Conservation (phyloP, 2,329 filamentous ascomycete species). For the Cercospora zeina region DNA sequence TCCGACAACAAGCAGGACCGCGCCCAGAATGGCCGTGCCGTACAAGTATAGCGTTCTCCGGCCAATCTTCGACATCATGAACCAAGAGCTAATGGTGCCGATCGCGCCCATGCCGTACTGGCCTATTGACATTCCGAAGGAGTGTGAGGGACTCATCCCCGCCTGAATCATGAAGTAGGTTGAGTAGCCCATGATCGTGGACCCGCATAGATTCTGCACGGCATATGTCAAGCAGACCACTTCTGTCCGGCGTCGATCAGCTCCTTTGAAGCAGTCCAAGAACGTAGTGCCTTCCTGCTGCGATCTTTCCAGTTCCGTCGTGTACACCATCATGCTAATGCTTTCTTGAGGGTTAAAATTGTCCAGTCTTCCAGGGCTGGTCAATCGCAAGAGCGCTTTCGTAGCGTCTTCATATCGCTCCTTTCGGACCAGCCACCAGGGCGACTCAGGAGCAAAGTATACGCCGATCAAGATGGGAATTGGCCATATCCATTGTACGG, state of each 20-base stretch:
- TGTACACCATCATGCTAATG: slow-evolving; percentile 78
- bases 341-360: slow-evolving; percentile 77
- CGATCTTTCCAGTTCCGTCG: slow-evolving; percentile 56
- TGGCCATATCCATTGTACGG: slow-evolving; percentile 47
- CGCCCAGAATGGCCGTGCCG: slow-evolving; percentile 29
- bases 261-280: slow-evolving; percentile 55
- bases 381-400: slow-evolving; percentile 29
- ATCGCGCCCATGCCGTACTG: slow-evolving; percentile 35
- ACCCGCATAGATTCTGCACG: slow-evolving; percentile 20
- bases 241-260: slow-evolving; percentile 51
- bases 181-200: slow-evolving; percentile 23
- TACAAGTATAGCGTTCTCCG: slow-evolving; percentile 45
- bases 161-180: slow-evolving; percentile 46
- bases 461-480: slow-evolving; percentile 36
- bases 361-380: slow-evolving; percentile 56
- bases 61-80: slow-evolving; percentile 43
- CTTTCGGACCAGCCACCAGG: slow-evolving; percentile 40
- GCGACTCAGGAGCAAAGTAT: slow-evolving; percentile 37
- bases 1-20: slow-evolving; percentile 33
- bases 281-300: slow-evolving; percentile 51
- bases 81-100: slow-evolving; percentile 37
- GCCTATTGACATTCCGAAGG: slow-evolving; percentile 44
- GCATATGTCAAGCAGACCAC: slow-evolving; percentile 36
- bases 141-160: slow-evolving; percentile 39
- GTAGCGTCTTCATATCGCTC: slow-evolving; percentile 38